A percentile compares a stretch with the other conserved stretches of the same genome.
phyloP scores from a whole-genome alignment of 345 rosid genomes.

The Salix caprea region DNA sequence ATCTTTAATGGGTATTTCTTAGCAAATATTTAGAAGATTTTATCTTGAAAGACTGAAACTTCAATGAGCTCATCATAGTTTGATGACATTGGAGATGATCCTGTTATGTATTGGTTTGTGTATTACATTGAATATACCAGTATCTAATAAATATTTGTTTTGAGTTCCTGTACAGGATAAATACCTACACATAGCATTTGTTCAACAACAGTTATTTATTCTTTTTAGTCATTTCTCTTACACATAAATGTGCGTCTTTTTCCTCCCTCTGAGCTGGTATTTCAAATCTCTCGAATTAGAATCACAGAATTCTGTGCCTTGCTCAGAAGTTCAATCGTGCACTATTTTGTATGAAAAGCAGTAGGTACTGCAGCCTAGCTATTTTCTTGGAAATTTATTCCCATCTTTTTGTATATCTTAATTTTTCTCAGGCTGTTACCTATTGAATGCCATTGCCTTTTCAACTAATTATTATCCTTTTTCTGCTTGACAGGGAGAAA shows the following conservation, averaged over 20 bases:
- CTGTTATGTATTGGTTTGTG: background rate
- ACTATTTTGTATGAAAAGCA: background rate
- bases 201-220: background rate
- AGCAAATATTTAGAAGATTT: background rate
- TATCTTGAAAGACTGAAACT: background rate
- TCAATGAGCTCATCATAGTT: background rate
- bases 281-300: background rate
- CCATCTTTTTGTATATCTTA: background rate
- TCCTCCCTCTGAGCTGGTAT: background rate
- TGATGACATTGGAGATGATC: background rate
- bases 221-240: background rate
- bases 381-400: background rate
- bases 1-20: background rate
- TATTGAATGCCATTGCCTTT: background rate
- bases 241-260: background rate
- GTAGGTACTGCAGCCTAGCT: background rate
- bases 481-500: slow-evolving; percentile 57
- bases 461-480: background rate
- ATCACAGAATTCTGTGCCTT: background rate
- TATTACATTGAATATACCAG: background rate
- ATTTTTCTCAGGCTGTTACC: background rate
- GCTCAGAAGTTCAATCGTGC: background rate
- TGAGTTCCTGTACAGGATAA: background rate
- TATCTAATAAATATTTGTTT: background rate
- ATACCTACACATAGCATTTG: background rate